Evolutionary conservation across 495 filamentous ascomycete genomes (phyloP), one percentile per base, ranked within the genome.

Genomic region (Trichocladium uniseriatum): DNA sequence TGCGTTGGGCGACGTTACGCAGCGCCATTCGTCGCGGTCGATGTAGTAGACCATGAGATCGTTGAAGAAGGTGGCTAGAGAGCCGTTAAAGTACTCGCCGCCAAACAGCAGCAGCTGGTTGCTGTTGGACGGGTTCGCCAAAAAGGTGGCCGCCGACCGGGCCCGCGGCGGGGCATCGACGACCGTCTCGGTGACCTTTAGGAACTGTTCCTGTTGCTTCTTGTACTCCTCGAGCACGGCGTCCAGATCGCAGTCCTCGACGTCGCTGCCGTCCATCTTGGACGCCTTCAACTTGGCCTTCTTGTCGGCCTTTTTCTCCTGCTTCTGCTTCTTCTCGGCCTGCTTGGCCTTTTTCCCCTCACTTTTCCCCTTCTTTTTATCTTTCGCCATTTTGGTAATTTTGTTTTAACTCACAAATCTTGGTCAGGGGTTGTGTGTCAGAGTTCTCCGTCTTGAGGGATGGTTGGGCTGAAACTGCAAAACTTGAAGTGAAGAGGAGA

Each of bases 51-150:
- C 75, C 66, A 85, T 88, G n/a, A 98, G 66, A 57, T 82, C 79
- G 58, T 81, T 81, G 66, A 73, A 82, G 62, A 82, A 82, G n/a
- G 64, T 76, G 2, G 79, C 79, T 24, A 81, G 61, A 10, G 79
- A 72, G 22, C 79, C 79, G 58, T 82, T 81, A 67, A 79, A 82
- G 31, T 75, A 79, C 63, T 83, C 78, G 62, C 92, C 92, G 11
- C 89, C 92, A 64, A 89, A 98, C 22, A 96, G 66, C 45, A 96
- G 79, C n/a, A 98, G 69, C 63, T 96, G 89, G 65, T 87, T 92
- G 47, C 76, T 75, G 66, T 90, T 92, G 9, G 81, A 77, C 1
- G 92, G 92, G 19, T 86, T 90, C 20, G 84, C 86, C 20, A 95
- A 72, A 29, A 97, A 67, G 0, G 86, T 89, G 1, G 86, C 74